phyloP scores from a whole-genome alignment of 495 filamentous ascomycete genomes.

The Penicillium macrosclerotiorum region DNA sequence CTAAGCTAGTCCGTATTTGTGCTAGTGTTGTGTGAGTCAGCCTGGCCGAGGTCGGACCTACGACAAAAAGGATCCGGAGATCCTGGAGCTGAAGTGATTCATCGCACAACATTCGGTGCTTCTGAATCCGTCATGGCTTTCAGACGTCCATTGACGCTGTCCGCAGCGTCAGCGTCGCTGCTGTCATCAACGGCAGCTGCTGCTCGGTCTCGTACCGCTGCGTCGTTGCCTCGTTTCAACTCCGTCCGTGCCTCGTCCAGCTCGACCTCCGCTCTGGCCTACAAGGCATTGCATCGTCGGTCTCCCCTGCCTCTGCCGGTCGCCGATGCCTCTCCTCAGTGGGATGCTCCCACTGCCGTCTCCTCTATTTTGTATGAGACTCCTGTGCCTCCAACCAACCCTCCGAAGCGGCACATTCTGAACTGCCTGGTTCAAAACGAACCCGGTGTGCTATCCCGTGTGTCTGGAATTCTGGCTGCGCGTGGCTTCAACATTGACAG shows the following conservation, averaged over 20 bases:
- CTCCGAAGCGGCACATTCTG: constrained; percentile 90
- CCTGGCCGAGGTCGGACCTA: constrained; percentile 38
- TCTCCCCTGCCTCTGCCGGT: constrained; percentile 78
- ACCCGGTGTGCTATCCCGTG: constrained; percentile 91
- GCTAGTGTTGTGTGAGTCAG: constrained; percentile 31
- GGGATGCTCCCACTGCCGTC: constrained; percentile 93
- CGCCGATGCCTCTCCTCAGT: constrained; percentile 68
- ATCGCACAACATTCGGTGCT: constrained; percentile 22
- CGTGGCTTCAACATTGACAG: constrained; percentile 99
- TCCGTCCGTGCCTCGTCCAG: constrained; percentile 40
- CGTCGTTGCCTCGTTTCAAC: constrained; percentile 37
- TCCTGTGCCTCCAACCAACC: constrained; percentile 74
- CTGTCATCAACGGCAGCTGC: constrained; percentile 31
- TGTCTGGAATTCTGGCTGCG: constrained; percentile 94
- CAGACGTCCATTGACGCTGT: constrained; percentile 46
- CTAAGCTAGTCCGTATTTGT: constrained; percentile 1
- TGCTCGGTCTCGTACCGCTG: constrained; percentile 33
- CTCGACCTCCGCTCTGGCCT: constrained; percentile 90
- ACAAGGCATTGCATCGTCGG: constrained; percentile 94
- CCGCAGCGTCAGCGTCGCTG: constrained; percentile 36
- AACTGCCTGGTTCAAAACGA: constrained; percentile 99
- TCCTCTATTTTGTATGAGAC: constrained; percentile 99
- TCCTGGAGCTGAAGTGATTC: constrained; percentile 28
- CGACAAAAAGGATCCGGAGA: constrained; percentile 34
- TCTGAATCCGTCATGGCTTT: constrained; percentile 43